Base-by-base conservation (phyloP, 2,329 filamentous ascomycete genomes). In the Grosmannia serpens region DNA sequence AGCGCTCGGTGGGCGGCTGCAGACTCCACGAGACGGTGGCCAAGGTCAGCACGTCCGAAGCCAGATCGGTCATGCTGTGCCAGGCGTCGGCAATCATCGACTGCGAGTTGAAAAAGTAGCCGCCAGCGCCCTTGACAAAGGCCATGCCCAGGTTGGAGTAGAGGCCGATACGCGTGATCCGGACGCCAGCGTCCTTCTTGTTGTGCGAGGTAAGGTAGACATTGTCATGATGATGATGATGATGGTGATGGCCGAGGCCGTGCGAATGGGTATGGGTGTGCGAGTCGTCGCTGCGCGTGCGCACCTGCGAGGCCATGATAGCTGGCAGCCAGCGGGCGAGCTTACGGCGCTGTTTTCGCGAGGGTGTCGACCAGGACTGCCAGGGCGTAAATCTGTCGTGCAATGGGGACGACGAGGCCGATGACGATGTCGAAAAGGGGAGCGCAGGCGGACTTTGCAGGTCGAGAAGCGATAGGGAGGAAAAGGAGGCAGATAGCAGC, bases 141-240 rank as follows among this genome's bases (percentile, higher is more conserved):
- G 92, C 94, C 91, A 99, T 97, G 68, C 85, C 86, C 57, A 97
- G 77, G 71, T 99, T 99, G 65, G 91, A 89, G 68, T 86, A 88
- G 52, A 95, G 79, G 29, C 90, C 90, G 66, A 97, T 87, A 63
- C 90, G 81, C 56, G 94, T 99, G 68, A 96, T 96, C 67, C 91
- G 86, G 66, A 96, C 95, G 64, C 90, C 90, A 55, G 94, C 91
- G 73, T 99, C 94, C 64, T 88, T 87, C 74, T 90, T 94, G 74
- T 95, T 89, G 63, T 78, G 79, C 8, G 88, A 92, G 4, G 84
- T 87, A 55, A 95, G 79, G 70, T 90, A 94, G 49, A 84, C 82
- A 73, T 89, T 94, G 73, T 96, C 90, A 71, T 94, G 88, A 69
- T 91, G 85, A 67, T 92, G 88, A 70, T 89, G 84, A 66, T 88